A percentile compares a stretch with the other conserved stretches of the same genome.
Conservation (phyloP, 164 flowering plant species). For the Vitis riparia region DNA sequence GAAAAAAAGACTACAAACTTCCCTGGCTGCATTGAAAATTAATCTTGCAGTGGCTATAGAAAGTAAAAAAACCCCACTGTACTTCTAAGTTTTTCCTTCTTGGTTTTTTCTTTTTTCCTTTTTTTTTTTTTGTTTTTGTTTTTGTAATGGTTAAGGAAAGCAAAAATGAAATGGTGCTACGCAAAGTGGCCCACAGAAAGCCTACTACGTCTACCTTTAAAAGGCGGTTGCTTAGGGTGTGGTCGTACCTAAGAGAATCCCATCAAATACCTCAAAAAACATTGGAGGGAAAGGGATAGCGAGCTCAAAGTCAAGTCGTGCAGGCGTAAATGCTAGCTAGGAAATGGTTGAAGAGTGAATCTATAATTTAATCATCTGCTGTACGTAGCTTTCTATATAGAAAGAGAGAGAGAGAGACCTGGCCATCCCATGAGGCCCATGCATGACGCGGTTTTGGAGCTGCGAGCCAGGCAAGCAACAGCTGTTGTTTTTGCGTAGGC, state of each 20-base stretch:
- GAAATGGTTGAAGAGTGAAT: conserved; percentile 5
- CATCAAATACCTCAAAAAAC: background rate
- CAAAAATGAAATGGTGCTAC: too few species aligned
- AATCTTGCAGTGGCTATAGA: too few species aligned
- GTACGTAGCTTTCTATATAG: background rate
- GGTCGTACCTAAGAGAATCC: conserved; percentile 10
- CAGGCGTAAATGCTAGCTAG: conserved; percentile 23
- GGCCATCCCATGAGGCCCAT: conserved; percentile 10
- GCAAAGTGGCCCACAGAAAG: too few species aligned
- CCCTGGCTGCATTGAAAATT: too few species aligned
- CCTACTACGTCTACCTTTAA: too few species aligned
- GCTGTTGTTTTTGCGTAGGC: conserved; percentile 28
- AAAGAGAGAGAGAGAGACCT: conserved; percentile 9
- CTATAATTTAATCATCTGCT: background rate
- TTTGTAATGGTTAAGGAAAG: too few species aligned
- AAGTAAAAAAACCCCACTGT: too few species aligned
- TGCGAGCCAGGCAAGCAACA: conserved; percentile 51
- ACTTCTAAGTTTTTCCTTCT: too few species aligned
- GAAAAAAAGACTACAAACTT: too few species aligned
- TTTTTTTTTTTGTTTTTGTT: too few species aligned
- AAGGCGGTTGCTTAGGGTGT: background rate
- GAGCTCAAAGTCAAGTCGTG: conserved; percentile 31
- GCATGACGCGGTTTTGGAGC: conserved; percentile 53
- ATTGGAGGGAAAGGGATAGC: background rate
- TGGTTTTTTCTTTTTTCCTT: too few species aligned